Evolutionary conservation across 257 asterid species (phyloP).

Genomic region (Solanum appendiculatum): DNA sequence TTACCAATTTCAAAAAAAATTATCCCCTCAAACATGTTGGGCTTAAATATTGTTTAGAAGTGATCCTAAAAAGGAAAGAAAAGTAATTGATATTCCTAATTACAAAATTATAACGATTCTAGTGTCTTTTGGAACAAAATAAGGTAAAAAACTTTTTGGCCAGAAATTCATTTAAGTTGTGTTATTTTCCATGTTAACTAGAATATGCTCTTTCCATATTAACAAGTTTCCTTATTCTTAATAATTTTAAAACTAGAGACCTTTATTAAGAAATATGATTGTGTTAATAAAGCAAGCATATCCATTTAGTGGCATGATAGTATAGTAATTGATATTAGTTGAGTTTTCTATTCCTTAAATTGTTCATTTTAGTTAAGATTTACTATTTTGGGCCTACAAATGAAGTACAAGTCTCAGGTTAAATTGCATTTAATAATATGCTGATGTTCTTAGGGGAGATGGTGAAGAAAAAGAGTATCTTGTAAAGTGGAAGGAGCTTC

Average conservation of each 20-base stretch:
- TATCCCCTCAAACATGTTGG: not conserved
- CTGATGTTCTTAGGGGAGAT: constrained; percentile 33
- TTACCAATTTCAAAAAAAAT: not conserved
- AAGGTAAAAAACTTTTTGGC: not conserved
- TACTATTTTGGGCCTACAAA: not conserved
- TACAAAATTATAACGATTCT: not conserved
- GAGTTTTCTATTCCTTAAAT: not conserved
- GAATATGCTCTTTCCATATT: not conserved
- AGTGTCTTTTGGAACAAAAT: not conserved
- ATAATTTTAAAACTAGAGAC: not conserved
- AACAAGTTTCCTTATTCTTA: not conserved
- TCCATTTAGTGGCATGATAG: not conserved
- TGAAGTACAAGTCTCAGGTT: not conserved
- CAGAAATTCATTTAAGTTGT: not conserved
- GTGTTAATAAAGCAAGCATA: not conserved
- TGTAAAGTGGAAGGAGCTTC: constrained; percentile 98
- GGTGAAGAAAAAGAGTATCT: constrained; percentile 76
- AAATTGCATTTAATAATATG: not conserved
- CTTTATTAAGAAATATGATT: not conserved
- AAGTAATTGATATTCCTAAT: not conserved
- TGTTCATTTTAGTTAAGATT: not conserved
- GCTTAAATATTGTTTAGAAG: not conserved
- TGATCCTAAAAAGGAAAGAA: not conserved
- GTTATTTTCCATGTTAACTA: not conserved
- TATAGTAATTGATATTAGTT: not conserved